Evolutionary conservation across 805 yeast species (phyloP), one percentile per base, ranked within the genome.

Genomic region (Suhomyces sp.): DNA sequence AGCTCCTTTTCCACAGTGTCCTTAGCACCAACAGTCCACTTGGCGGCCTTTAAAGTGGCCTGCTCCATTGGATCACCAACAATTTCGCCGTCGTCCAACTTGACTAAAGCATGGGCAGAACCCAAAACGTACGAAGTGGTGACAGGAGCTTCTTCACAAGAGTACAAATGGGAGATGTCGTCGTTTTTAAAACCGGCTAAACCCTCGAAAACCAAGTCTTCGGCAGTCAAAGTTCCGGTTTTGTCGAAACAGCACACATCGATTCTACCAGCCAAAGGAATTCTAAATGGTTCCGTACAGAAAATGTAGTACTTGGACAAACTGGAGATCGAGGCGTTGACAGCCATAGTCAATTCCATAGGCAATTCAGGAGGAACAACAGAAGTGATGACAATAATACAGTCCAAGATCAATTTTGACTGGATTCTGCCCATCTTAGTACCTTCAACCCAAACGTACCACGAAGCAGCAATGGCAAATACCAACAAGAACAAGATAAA

Each of bases 41-140:
- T 84, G 53, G 94, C 82, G 42, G 96, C 93, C 60, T 85, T 86
- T 61, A 94, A 77, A 50, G 99, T 94, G 26, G 96, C 97, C 72
- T 91, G 90, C 74, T 94, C 99, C 98, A 94, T 93, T 57, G 99
- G 97, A 67, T 94, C 99, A 72, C 99, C 99, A 56, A 94, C 99
- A 60, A 92, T 83, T 57, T 94, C 98, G 62, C 98, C 99, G 67
- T 92, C 97, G 63, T 94, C 97, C 55, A 94, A 79, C 64, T 86
- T 84, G 26, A 94, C 99, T 59, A 94, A 80, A 27, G 99, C 98
- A 70, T 94, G 99, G 35, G 97, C 97, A 53, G 97, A 86, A 56
- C 97, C 98, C 58, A 94, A 80, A 38, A 89, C 90, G 56, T 81
- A 77, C 41, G 84, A 75, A 8, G 96, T 86, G 45, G 82, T 79